Evolutionary conservation across 2,329 filamentous ascomycete genomes (phyloP).

Genomic region (Tolypocladium guangdongense): DNA sequence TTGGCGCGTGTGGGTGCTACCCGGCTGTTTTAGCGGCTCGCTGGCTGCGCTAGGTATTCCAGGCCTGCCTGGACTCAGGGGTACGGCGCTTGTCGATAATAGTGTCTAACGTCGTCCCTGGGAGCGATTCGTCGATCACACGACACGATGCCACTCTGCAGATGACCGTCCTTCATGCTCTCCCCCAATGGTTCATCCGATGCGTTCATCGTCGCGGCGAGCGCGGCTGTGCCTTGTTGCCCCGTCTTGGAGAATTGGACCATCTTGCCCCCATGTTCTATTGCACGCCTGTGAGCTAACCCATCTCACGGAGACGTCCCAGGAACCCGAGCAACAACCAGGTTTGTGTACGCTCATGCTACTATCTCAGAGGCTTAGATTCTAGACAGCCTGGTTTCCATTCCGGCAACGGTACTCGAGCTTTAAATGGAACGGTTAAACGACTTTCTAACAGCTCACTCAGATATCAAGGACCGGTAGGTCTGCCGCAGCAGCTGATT

Average conservation of each 20-base stretch:
- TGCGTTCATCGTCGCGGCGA: neutral
- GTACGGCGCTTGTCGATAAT: neutral
- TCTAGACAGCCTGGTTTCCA: neutral
- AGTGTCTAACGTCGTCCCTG: neutral
- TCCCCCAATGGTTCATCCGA: neutral
- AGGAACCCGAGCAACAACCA: neutral
- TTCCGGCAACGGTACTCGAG: neutral
- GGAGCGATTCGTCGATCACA: neutral
- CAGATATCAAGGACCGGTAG: no score
- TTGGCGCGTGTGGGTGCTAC: conserved; percentile 1
- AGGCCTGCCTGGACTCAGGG: neutral
- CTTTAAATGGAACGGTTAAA: neutral
- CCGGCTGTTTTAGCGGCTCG: neutral
- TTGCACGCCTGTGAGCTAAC: no score
- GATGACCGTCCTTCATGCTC: neutral
- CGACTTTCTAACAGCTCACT: neutral
- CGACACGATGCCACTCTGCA: neutral
- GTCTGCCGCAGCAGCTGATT: no score
- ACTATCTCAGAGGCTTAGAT: neutral
- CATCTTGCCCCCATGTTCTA: neutral
- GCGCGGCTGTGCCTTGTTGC: neutral
- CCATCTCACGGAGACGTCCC: neutral
- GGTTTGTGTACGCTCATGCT: neutral
- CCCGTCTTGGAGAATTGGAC: neutral
- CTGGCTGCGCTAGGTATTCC: neutral